These are phyloP conservation scores for Limnomonas spitsbergensis DNA, from an alignment of 139 green algal species.

Conservation along the genomic window DNA sequence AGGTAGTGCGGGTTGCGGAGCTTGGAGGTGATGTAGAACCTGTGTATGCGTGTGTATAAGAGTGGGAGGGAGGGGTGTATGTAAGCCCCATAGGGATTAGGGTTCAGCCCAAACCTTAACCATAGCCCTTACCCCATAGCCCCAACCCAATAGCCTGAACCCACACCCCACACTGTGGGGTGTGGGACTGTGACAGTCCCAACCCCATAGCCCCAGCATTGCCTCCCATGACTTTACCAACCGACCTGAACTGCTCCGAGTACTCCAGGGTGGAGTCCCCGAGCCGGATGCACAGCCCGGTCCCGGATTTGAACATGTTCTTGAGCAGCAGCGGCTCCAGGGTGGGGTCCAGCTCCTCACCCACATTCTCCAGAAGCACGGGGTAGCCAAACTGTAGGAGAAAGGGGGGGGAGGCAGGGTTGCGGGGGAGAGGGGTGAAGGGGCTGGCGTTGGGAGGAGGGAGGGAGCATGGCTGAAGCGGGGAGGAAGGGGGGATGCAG, in stretches of 20 bases:
- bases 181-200: no score
- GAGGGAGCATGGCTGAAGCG: no score
- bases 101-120: background rate
- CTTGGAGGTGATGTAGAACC: constrained; percentile 81
- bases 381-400: constrained; percentile 9
- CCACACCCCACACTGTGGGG: no score
- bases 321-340: constrained; percentile 78
- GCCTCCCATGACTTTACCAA: no score
- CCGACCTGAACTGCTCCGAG: constrained; percentile 55
- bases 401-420: background rate
- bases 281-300: constrained; percentile 58
- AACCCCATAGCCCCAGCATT: no score
- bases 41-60: constrained; percentile 50
- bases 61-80: background rate
- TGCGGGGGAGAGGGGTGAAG: background rate
- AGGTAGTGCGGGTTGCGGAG: constrained; percentile 81
- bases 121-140: background rate
- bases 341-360: constrained; percentile 70
- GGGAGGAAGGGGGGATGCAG: no score
- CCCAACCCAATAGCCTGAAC: background rate
- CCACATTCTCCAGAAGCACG: constrained; percentile 18
- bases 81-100: no score
- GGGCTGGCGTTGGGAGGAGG: constrained; percentile 11
- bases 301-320: constrained; percentile 62
- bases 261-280: constrained; percentile 74